Evolutionary conservation across 169 alveolate genomes (phyloP), one percentile per base, ranked within the genome.

Genomic region (Theileria luwenshuni): DNA sequence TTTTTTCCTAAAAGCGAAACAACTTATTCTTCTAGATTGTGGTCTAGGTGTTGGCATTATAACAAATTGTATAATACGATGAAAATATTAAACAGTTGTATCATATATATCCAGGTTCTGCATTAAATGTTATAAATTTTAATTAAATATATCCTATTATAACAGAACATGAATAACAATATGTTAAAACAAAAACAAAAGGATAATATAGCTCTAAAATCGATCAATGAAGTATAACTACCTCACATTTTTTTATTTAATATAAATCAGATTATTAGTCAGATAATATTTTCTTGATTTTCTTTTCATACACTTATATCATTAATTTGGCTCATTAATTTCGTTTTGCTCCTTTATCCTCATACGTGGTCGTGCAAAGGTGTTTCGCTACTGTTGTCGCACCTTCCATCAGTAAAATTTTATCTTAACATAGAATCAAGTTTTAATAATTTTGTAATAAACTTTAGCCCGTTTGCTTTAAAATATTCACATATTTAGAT

Each of bases 1-100:
- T 33, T 56, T 45, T 62, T 56, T 62, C 41, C 72, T 62, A 45
- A 62, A 62, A 45, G 58, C 41, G 51, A 62, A 62, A 62, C 72
- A 62, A 62, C 72, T 52, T 25, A 62, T 43, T 23, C 72, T 7
- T 6, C 72, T 45, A 17, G 21, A 1, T 19, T 1, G 51, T 23
- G 30, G 52, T 2, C 32, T 62, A 12, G 51, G 41, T 5, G 25
- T 38, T 17, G 52, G 21, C 72, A 62, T 62, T 62, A 25, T 62
- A 21, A 1, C 15, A n/a, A 43, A 1, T 41, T 62, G 35, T 62
- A 45, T 23, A 45, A 19, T 17, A 62, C 69, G n/a, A 45, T 38
- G 45, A 38, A 38, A 7, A 38, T 38, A 38, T 38, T 38, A 38
- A 5, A 38, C n/a, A n/a, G n/a, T n/a, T n/a, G n/a, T n/a, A n/a